A percentile compares a stretch with the other conserved stretches of the same genome.
Conservation (phyloP, 2,329 filamentous ascomycete genomes). For the Onygenales sp. region DNA sequence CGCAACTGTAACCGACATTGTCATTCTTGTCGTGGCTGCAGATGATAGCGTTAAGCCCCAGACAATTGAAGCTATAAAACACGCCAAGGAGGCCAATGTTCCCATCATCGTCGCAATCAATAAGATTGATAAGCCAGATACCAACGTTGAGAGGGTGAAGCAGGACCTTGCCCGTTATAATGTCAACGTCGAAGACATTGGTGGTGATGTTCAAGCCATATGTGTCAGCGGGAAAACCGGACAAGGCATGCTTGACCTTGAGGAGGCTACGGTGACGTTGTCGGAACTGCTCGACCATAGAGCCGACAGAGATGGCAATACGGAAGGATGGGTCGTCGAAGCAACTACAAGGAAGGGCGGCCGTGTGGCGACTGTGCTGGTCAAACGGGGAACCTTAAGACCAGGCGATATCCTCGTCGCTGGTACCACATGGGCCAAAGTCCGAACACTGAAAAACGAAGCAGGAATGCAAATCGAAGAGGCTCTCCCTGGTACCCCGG, state of each 20-base stretch:
- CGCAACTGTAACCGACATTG: conserved; percentile 92
- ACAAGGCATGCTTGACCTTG: conserved; percentile 78
- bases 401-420: conserved; percentile 78
- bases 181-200: conserved; percentile 88
- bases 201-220: conserved; percentile 88
- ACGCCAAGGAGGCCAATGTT: conserved; percentile 76
- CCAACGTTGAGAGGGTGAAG: conserved; percentile 75
- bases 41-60: conserved; percentile 98
- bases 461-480: conserved; percentile 61
- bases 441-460: conserved; percentile 80
- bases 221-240: conserved; percentile 90
- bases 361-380: conserved; percentile 77
- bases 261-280: conserved; percentile 78
- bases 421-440: conserved; percentile 75
- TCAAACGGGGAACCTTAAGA: conserved; percentile 76
- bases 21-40: conserved; percentile 88
- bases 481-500: conserved; percentile 77
- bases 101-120: conserved; percentile 97
- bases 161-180: conserved; percentile 73
- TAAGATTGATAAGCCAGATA: conserved; percentile 85
- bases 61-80: conserved; percentile 90
- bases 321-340: conserved; percentile 91
- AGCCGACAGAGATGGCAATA: conserved; percentile 64
- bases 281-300: conserved; percentile 87
- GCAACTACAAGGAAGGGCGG: conserved; percentile 78